phyloP scores from a whole-genome alignment of 75 land plant genomes.

The Chamaecyparis obtusa region DNA sequence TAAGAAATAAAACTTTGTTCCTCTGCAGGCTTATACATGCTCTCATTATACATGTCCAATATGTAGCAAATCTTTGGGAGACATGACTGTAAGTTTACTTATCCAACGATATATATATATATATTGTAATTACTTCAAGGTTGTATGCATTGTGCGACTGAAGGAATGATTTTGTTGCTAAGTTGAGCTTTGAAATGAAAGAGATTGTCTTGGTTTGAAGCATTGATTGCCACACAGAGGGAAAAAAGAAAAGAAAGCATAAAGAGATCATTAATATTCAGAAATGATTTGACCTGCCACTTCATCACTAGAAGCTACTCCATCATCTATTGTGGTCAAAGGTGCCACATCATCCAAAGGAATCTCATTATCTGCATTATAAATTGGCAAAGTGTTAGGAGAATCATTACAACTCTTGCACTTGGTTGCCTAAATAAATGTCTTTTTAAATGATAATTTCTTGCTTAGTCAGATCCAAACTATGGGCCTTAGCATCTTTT shows the following conservation, averaged over 20 bases:
- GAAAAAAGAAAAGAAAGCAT: not conserved
- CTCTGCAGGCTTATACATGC: conserved; percentile 64
- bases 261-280: not conserved
- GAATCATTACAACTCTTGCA: too few species aligned
- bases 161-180: conserved; percentile 6
- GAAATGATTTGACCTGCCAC: not conserved
- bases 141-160: not conserved
- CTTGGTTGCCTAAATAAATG: too few species aligned
- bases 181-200: not conserved
- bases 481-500: too few species aligned
- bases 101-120: not conserved
- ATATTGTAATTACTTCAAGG: not conserved
- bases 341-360: not conserved
- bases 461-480: too few species aligned
- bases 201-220: not conserved
- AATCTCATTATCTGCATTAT: not conserved
- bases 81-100: conserved; percentile 63
- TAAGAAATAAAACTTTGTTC: not conserved
- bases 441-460: too few species aligned
- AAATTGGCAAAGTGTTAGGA: not conserved
- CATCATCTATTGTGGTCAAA: not conserved
- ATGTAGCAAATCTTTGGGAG: conserved; percentile 83
- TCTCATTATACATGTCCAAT: conserved; percentile 77
- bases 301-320: not conserved
- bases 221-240: not conserved